phyloP scores from a whole-genome alignment of 2,329 filamentous ascomycete genomes.

The Stemphylium lycopersici region DNA sequence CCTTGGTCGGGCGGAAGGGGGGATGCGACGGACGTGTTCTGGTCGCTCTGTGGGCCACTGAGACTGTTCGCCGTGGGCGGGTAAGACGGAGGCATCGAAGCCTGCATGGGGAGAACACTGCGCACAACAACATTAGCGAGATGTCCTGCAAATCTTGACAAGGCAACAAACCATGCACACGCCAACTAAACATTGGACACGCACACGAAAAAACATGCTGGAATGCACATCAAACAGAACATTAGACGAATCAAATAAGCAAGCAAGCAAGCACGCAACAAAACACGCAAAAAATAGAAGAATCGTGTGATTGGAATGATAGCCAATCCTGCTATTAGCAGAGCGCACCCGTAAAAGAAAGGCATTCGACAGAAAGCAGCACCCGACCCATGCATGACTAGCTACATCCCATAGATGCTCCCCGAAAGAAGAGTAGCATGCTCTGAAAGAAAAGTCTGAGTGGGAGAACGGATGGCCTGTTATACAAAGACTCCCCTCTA shows the following conservation, averaged over 20 bases:
- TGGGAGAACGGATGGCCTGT: constrained; percentile 43
- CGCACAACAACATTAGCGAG: constrained; percentile 3
- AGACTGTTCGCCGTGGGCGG: constrained; percentile 3
- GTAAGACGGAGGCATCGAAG: constrained; percentile 8
- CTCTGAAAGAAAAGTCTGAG: constrained; percentile 41
- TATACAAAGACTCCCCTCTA: constrained; percentile 47
- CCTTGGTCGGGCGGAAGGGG: not conserved
- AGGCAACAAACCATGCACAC: constrained; percentile 4
- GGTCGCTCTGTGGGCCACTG: constrained; percentile 1
- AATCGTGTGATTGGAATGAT: constrained; percentile 46
- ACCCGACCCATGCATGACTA: constrained; percentile 43
- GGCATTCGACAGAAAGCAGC: constrained; percentile 42
- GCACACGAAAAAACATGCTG: constrained; percentile 8
- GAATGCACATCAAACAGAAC: constrained; percentile 17
- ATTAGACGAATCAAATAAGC: constrained; percentile 26
- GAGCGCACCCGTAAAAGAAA: constrained; percentile 33
- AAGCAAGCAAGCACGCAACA: constrained; percentile 35
- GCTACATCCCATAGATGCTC: constrained; percentile 42
- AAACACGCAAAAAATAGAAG: constrained; percentile 38
- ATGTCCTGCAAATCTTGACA: not conserved
- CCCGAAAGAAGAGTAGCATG: constrained; percentile 34
- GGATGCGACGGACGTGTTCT: not conserved
- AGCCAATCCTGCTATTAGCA: constrained; percentile 44
- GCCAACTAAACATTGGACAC: constrained; percentile 2
- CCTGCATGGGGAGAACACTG: constrained; percentile 5